Base-by-base conservation (phyloP, 1,139 yeast genomes). In the Nakaseomyces delphensis region DNA sequence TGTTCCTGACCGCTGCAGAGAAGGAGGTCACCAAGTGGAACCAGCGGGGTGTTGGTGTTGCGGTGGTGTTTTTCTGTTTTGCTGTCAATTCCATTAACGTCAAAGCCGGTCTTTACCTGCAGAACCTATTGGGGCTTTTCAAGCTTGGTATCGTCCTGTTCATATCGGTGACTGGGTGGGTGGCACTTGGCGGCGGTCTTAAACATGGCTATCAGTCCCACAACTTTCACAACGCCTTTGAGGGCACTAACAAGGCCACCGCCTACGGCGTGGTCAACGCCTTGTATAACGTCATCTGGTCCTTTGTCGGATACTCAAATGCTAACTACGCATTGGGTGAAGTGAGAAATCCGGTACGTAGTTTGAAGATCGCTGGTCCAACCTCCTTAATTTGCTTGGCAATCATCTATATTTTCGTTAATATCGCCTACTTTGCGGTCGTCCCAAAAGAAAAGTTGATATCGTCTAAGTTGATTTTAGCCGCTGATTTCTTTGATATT, bases 251-350 rank as follows among this genome's bases (percentile, higher is more conserved):
- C 23, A 60, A 72, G 39, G 82, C 86, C 13, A 68, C 78, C 28
- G 89, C 83, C 4, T 83, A 76, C 57, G 91, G 91, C 47, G 71
- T 82, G 40, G 91, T 82, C 46, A 82, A 78, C 55, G 84, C 91
- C 8, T 69, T 83, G 45, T 82, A 82, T 65, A 82, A 81, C 56
- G 85, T 83, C 46, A 83, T 83, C 58, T 83, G 89, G 89, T 79
- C 89, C 1, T 83, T 76, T 54, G 75, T 78, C 48, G 85, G 85
- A 38, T 78, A 78, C 58, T 76, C 82, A 23, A 83, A 84, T 57
- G 91, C 83, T 46, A 83, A 83, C 64, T 83, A 83, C 57, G 93
- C 93, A 10, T 69, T 83, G 46, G 84, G 87, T 52, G 95, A 83
- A 63, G 79, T 80, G 43, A 79, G 76, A 61, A 52, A 83, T 54